A percentile compares a stretch with the other conserved stretches of the same genome.
Conservation (phyloP, 129 eudicot genomes). For the Lonicera japonica region DNA sequence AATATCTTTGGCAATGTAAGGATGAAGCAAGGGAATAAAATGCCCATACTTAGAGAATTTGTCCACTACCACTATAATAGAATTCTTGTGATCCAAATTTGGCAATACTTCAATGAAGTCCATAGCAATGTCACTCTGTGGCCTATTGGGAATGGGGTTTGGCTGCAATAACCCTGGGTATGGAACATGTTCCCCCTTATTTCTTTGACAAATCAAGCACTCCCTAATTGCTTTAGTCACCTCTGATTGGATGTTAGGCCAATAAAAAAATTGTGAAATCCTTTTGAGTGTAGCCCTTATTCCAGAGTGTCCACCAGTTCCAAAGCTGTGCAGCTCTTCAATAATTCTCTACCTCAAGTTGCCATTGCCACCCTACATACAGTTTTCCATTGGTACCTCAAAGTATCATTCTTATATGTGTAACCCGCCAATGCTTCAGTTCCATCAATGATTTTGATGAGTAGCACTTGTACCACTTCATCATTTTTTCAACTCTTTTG, state of each 20-base stretch:
- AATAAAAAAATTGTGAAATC: neutral
- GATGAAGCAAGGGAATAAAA: constrained; percentile 4
- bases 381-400: too few species aligned
- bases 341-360: neutral
- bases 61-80: constrained; percentile 9
- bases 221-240: neutral
- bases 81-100: neutral
- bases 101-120: constrained; percentile 8
- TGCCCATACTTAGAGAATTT: neutral
- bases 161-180: constrained; percentile 9
- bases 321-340: neutral
- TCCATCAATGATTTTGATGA: too few species aligned
- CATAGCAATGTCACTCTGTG: neutral
- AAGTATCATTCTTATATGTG: too few species aligned
- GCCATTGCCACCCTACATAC: too few species aligned
- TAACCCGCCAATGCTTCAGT: too few species aligned
- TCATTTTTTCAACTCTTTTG: too few species aligned
- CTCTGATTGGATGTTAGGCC: neutral
- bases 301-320: neutral
- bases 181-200: too few species aligned
- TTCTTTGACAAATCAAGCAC: neutral
- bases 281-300: constrained; percentile 8
- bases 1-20: neutral
- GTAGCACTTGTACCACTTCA: too few species aligned
- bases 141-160: neutral